Conservation (phyloP, 129 eudicot species). For the Flaveria bidentis region DNA sequence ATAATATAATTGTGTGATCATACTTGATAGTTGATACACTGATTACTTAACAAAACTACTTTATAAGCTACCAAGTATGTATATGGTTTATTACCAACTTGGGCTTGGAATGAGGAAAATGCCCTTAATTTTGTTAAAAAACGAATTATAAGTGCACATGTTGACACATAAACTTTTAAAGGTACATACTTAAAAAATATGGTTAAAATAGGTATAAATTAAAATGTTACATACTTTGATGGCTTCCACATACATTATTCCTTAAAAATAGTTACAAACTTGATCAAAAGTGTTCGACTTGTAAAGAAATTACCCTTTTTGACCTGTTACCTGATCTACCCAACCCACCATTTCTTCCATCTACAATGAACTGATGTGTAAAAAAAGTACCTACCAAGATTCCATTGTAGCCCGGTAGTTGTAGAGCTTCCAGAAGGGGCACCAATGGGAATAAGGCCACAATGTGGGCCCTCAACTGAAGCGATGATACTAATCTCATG, state of each 20-base stretch:
- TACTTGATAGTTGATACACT: not conserved
- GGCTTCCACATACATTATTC: not conserved
- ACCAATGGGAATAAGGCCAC: constrained; percentile 93
- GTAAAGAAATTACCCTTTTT: not conserved
- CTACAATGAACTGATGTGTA: not conserved
- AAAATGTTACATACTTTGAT: not conserved
- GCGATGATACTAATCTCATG: constrained; percentile 67
- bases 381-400: constrained; percentile 62
- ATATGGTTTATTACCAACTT: not conserved
- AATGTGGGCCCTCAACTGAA: constrained; percentile 87
- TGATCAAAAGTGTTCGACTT: not conserved
- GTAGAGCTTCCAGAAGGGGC: constrained; percentile 61
- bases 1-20: not conserved
- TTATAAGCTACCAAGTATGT: not conserved
- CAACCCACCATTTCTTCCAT: not conserved
- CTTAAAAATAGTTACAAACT: not conserved
- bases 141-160: not conserved
- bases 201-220: not conserved
- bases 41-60: not conserved
- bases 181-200: too few relatives aligned
- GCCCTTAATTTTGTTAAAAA: not conserved
- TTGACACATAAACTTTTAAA: not conserved
- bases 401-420: constrained; percentile 91
- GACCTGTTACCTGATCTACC: not conserved
- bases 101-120: not conserved